Evolutionary conservation across 441 rosid species (phyloP).

Genomic region (Aquilaria agallochum): DNA sequence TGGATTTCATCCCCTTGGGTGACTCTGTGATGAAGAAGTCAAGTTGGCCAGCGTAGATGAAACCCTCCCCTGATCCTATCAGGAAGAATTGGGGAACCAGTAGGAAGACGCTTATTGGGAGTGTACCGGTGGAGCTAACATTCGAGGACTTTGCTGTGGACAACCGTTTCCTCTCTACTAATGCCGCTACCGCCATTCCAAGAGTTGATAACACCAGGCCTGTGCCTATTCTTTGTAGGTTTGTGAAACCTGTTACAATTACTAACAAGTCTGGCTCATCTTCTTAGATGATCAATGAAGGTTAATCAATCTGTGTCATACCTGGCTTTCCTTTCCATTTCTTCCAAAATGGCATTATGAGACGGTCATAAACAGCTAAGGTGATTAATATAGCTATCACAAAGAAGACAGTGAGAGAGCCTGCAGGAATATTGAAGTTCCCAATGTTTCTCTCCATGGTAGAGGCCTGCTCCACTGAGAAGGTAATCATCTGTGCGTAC

Average conservation of each 20-base stretch:
- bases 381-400: slow-evolving; percentile 41
- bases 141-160: slow-evolving; percentile 16
- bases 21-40: slow-evolving; percentile 44
- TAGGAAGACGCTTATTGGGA: slow-evolving; percentile 33
- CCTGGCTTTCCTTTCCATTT: slow-evolving; percentile 48
- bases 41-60: slow-evolving; percentile 47
- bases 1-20: slow-evolving; percentile 42
- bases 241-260: slow-evolving; percentile 33
- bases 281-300: not conserved
- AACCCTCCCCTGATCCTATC: slow-evolving; percentile 45
- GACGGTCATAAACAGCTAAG: slow-evolving; percentile 34
- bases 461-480: slow-evolving; percentile 54
- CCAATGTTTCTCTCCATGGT: slow-evolving; percentile 46
- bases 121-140: slow-evolving; percentile 8
- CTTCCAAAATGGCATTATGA: slow-evolving; percentile 40
- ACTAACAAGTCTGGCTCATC: not conserved
- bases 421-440: slow-evolving; percentile 43
- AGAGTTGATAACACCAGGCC: slow-evolving; percentile 33
- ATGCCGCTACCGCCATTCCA: slow-evolving; percentile 39
- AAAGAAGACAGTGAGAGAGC: slow-evolving; percentile 49
- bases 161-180: slow-evolving; percentile 34
- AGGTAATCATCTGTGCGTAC: slow-evolving; percentile 53
- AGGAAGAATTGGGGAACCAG: slow-evolving; percentile 42
- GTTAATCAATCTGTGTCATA: slow-evolving; percentile 8
- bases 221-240: slow-evolving; percentile 36